These are phyloP conservation scores for Leccinum imitatum DNA, from an alignment of 768 basidiomycete species.

Conservation along the genomic window DNA sequence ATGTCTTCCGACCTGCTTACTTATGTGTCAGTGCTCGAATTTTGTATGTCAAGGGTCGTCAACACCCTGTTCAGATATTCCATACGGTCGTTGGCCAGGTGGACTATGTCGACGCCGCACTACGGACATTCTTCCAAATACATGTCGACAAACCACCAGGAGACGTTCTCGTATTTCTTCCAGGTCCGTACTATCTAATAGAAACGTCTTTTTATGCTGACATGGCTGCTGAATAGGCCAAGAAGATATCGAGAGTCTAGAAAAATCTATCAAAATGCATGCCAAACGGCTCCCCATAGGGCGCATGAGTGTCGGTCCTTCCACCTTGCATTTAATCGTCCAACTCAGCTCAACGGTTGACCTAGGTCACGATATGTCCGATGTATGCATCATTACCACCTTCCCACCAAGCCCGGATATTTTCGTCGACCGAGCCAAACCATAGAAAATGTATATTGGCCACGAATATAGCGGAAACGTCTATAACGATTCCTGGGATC, in stretches of 20 bases:
- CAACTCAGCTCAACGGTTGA: conserved; percentile 3
- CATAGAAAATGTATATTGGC: conserved; percentile 91
- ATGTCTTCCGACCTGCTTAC: conserved; percentile 3
- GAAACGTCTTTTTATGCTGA: not conserved
- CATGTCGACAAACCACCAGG: conserved; percentile 79
- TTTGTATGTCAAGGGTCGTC: conserved; percentile 89
- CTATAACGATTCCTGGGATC: conserved; percentile 95
- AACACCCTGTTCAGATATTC: conserved; percentile 85
- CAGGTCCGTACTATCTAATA: conserved; percentile 45
- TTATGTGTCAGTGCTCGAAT: conserved; percentile 67
- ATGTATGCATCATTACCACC: conserved; percentile 88
- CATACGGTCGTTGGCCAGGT: conserved; percentile 70
- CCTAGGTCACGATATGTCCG: conserved; percentile 69
- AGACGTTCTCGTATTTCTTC: conserved; percentile 92
- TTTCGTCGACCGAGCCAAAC: conserved; percentile 59
- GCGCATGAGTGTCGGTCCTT: conserved; percentile 44
- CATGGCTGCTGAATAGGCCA: conserved; percentile 54
- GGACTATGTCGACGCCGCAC: conserved; percentile 87
- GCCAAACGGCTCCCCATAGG: conserved; percentile 67
- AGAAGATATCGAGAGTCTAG: conserved; percentile 92
- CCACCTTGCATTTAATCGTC: not conserved
- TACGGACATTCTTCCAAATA: conserved; percentile 94
- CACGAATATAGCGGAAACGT: conserved; percentile 98
- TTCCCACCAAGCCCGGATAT: conserved; percentile 75
- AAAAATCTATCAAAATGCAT: conserved; percentile 68